Conservation (phyloP, 140 eudicot genomes). For the Cichorium intybus region DNA sequence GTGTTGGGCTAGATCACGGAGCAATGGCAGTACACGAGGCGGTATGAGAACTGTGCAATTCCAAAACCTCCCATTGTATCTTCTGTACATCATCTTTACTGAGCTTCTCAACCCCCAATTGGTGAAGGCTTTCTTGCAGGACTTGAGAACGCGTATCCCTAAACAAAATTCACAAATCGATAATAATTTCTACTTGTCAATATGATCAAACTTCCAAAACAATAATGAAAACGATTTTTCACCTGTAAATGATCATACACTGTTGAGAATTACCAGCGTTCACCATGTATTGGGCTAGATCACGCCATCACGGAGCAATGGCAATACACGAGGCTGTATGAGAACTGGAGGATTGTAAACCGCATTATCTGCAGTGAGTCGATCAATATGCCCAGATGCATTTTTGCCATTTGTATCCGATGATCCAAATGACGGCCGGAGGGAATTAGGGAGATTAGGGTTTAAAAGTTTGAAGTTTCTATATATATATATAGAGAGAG, state of each 20-base stretch:
- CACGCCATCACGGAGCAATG: slow-evolving; percentile 82
- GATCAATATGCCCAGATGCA: slow-evolving; percentile 50
- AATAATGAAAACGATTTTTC: background rate
- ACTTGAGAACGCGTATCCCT: slow-evolving; percentile 93
- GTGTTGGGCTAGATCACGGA: slow-evolving; percentile 81
- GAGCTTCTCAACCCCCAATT: slow-evolving; percentile 90
- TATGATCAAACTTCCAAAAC: background rate
- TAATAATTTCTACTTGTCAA: background rate
- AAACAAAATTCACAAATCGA: background rate
- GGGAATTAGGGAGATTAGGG: slow-evolving; percentile 84
- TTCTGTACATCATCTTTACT: slow-evolving; percentile 91
- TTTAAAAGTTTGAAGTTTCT: too few relatives aligned
- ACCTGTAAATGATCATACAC: slow-evolving; percentile 78
- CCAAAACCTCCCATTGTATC: slow-evolving; percentile 97
- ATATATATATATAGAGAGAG: too few relatives aligned
- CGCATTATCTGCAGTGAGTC: slow-evolving; percentile 50
- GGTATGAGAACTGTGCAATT: too few relatives aligned
- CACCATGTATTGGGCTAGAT: slow-evolving; percentile 86
- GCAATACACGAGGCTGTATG: slow-evolving; percentile 86
- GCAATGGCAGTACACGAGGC: slow-evolving; percentile 80
- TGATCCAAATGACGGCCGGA: slow-evolving; percentile 83
- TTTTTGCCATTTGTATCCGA: slow-evolving; percentile 60
- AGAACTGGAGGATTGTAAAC: slow-evolving; percentile 83
- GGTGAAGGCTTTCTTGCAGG: slow-evolving; percentile 77
- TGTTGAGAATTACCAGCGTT: slow-evolving; percentile 84